Base-by-base conservation (phyloP, 2,329 filamentous ascomycete species). In the Trichoderma sp. region DNA sequence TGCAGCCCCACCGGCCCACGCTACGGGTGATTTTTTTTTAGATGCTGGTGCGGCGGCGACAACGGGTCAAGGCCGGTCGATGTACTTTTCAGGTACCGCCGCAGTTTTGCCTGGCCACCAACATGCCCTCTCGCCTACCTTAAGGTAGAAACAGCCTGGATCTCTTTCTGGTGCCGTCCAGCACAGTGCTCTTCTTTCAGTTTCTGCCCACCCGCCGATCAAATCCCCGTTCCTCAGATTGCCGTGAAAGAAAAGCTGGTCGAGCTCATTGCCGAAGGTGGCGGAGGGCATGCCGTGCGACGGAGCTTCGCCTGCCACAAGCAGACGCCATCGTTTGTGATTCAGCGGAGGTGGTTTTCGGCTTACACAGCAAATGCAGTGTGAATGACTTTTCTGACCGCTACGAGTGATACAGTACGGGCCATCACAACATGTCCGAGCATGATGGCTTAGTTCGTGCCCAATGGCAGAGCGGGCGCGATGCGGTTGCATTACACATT, bases 1-100 rank as follows among this genome's bases (percentile, higher is more conserved):
- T 24, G 30, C 14, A 0, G 58, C 1, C n/a, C 59, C 59, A 54
- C 59, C n/a, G 48, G n/a, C 47, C 59, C 48, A 62, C 48, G 59
- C 59, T 62, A 61, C 58, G 59, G 59, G 24, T 44, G 59, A 34
- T 62, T 62, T 62, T 60, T 58, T 62, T 62, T 62, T 62, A 62
- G 59, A 62, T 60, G 59, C 39, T 62, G 59, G 59, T 62, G 59
- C 59, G 59, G 58, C 58, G 55, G 43, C 56, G 48, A 62, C 43
- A 39, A 39, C 34, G 34, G 34, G 34, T 3, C 10, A 62, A 10
- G 47, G 51, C 39, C 39, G n/a, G 12, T 39, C 43, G 26, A 39
- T 2, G 59, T 62, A 62, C 30, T 47, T 21, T 24, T 4, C 48
- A 62, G 30, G 59, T 62, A 52, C 45, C 45, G 28, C 48, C 17